Base-by-base conservation (phyloP, 768 basidiomycete species). In the Piloderma croceum region DNA sequence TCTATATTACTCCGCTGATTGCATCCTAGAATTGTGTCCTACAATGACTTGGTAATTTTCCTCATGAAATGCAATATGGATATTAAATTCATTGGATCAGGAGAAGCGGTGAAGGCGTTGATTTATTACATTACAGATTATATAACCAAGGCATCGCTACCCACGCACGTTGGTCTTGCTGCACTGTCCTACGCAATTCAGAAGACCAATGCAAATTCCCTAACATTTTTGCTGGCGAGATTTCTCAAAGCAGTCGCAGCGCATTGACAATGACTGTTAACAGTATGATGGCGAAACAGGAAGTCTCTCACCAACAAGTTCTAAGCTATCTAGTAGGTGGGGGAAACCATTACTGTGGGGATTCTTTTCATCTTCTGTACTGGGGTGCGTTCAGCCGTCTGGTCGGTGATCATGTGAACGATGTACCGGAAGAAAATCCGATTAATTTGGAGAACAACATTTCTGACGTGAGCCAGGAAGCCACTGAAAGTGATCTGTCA, bases 71-170 rank as follows among this genome's bases (percentile, higher is more conserved):
- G 43, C 25, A 57, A 60, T 15, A 44, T 47, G 41, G 57, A 64
- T 36, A 45, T 58, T 7, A 61, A 64, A 33, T 60, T 46, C 34
- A 59, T 67, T n/a, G 57, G 57, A 0, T 63, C 62, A 0, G 62
- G 64, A 1, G 43, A 49, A 13, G 53, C 55, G 4, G 61, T 61
- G 0, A 64, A 60, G 32, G 61, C 61, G 0, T 45, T 60, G 1
- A 25, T 65, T 18, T 64, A 54, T 39, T 67, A 67, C 31, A 47
- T 67, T 4, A 64, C 65, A 0, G 65, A 66, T 39, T 67, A 67
- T 37, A 59, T 66, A n/a, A 64, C 65, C 1, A 67, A 66, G 36
- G 12, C 43, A 3, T 23, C 38, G 1, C n/a, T 63, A 1, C 42
- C 55, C 1, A 34, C 51, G 1, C 49, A 62, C 31, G 42, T 45